Evolutionary conservation across 2,329 filamentous ascomycete species (phyloP), one percentile per base, ranked within the genome.

Genomic region (Sclerotinia glacialis): DNA sequence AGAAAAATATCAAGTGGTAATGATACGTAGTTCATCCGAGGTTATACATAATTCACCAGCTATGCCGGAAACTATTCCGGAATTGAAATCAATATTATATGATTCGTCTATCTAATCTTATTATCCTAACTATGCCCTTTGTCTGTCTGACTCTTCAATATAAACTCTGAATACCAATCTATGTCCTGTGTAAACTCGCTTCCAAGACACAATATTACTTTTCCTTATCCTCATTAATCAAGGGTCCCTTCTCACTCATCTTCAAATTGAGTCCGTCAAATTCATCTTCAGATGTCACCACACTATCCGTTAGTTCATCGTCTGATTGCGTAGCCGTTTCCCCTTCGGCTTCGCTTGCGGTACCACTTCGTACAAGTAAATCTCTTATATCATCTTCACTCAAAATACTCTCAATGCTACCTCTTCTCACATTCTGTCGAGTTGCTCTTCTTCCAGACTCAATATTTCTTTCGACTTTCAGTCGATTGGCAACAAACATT

Each of bases 401-500:
- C 49, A 88, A 75, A 9, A 88, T 85, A 47, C 83, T 85, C 74
- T 88, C 84, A 49, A 87, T 81, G 66, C 83, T 85, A 5, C 82
- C 82, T 65, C 83, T 76, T 64, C 83, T 74, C 16, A 79, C 74
- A 70, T 79, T 79, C 3, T 80, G 77, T 66, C 84, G 77, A 46
- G 85, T 86, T 74, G 84, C 83, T 60, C 79, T 77, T 23, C 87
- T 78, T 1, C 86, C 87, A 68, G 79, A 77, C 73, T 89, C 86
- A n/a, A 89, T 82, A 59, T 86, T 75, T 60, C 88, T 83, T 79
- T 99, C 95, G 11, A 97, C 82, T 73, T 91, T 92, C 71, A 97
- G 85, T 61, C 95, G 81, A 76, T 99, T 99, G 31, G 85, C 86
- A 67, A 98, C 86, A 75, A 98, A 99, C 75, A 95, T 91, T 61